Conservation (phyloP, 148 eudicot species). For the Beta vulgaris region DNA sequence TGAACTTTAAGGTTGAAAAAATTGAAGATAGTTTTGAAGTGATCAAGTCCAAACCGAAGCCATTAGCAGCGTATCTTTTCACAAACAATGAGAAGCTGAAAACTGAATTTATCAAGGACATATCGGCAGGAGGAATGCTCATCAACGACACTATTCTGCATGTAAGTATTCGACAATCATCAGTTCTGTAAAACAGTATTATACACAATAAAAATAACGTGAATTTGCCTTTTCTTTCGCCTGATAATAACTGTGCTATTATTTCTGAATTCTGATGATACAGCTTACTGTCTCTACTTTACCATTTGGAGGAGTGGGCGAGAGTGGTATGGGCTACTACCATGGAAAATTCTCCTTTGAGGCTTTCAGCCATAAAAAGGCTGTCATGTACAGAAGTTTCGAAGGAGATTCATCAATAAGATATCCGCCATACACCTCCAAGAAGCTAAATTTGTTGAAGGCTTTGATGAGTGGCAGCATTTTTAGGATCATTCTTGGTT, state of each 20-base stretch:
- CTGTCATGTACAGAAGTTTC: conserved; percentile 53
- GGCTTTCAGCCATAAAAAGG: conserved; percentile 67
- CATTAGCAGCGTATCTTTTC: conserved; percentile 74
- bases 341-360: conserved; percentile 74
- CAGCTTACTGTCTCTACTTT: conserved; percentile 46
- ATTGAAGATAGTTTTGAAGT: conserved; percentile 50
- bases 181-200: background rate
- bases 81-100: conserved; percentile 52
- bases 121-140: conserved; percentile 64
- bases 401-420: conserved; percentile 46
- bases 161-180: conserved; percentile 23
- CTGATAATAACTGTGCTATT: background rate
- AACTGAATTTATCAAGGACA: conserved; percentile 40
- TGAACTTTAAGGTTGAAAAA: conserved; percentile 45
- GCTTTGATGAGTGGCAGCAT: conserved; percentile 43
- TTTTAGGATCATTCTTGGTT: conserved; percentile 28
- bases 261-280: conserved; percentile 1
- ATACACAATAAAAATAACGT: too few species aligned
- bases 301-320: conserved; percentile 88
- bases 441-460: conserved; percentile 43
- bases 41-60: conserved; percentile 61
- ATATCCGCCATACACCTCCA: conserved; percentile 59
- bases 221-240: background rate
- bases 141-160: conserved; percentile 66
- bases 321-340: conserved; percentile 74